phyloP scores from a whole-genome alignment of 2,329 filamentous ascomycete species.

The Camptophora hylomeconis region DNA sequence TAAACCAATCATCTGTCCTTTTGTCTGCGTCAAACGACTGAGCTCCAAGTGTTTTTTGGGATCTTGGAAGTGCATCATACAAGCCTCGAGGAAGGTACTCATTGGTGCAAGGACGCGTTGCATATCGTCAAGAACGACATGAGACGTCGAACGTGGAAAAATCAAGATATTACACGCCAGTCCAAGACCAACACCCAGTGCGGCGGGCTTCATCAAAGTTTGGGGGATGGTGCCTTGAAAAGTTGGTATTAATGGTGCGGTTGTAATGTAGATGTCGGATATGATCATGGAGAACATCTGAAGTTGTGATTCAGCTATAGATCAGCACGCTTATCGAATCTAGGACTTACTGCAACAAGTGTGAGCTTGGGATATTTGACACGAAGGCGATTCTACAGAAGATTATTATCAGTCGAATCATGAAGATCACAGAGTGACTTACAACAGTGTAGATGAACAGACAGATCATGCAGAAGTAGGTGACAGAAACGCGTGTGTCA shows the following conservation, averaged over 20 bases:
- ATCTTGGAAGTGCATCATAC: slow-evolving; percentile 3
- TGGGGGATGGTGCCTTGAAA: slow-evolving; percentile 29
- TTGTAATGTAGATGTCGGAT: slow-evolving; percentile 32
- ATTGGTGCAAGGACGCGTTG: slow-evolving; percentile 22
- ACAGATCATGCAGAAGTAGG: slow-evolving; percentile 27
- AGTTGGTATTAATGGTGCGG: slow-evolving; percentile 29
- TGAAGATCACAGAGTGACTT: slow-evolving; percentile 1
- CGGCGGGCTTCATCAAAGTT: slow-evolving; percentile 32
- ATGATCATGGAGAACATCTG: slow-evolving; percentile 37
- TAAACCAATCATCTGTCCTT: slow-evolving; percentile 21
- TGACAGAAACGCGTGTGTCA: slow-evolving; percentile 31
- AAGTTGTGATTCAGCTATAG: too few relatives aligned
- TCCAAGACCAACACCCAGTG: slow-evolving; percentile 34
- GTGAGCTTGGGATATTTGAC: slow-evolving; percentile 34
- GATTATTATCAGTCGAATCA: not conserved
- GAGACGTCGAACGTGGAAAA: slow-evolving; percentile 38
- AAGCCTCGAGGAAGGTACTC: slow-evolving; percentile 13
- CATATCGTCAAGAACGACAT: slow-evolving; percentile 26
- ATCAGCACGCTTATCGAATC: too few relatives aligned
- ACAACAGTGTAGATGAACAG: slow-evolving; percentile 33
- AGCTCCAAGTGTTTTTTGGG: slow-evolving; percentile 16
- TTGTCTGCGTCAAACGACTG: slow-evolving; percentile 20
- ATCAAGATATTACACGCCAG: slow-evolving; percentile 32
- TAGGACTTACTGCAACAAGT: too few relatives aligned
- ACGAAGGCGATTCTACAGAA: slow-evolving; percentile 28